A percentile compares a stretch with the other conserved stretches of the same genome.
Evolutionary conservation across 164 flowering plant genomes (phyloP).

Genomic region (Berberis vulgaris): DNA sequence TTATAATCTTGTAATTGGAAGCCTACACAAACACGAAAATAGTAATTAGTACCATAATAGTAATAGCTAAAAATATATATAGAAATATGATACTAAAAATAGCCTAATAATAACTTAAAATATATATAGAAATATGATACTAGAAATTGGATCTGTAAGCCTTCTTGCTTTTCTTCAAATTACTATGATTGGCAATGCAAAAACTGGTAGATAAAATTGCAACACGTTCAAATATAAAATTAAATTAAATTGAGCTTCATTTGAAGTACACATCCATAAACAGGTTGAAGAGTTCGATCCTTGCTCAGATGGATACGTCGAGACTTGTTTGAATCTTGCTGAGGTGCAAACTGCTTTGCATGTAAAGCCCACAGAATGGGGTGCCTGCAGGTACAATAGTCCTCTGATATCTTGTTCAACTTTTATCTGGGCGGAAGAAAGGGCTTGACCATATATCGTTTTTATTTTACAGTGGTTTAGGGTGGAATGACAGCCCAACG

Average conservation of each 20-base stretch:
- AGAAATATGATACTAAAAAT: no score
- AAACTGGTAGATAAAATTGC: neutral
- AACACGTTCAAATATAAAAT: neutral
- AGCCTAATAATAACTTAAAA: no score
- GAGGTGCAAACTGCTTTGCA: conserved; percentile 35
- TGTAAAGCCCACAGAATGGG: conserved; percentile 21
- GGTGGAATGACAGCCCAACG: conserved; percentile 26
- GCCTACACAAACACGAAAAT: no score
- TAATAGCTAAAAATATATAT: no score
- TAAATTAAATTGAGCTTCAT: neutral
- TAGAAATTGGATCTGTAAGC: no score
- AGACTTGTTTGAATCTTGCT: conserved; percentile 25
- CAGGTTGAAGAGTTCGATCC: conserved; percentile 30
- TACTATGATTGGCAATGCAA: neutral
- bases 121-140: no score
- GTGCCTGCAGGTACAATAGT: conserved; percentile 18
- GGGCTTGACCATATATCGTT: neutral
- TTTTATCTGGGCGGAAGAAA: no score
- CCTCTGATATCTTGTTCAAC: neutral
- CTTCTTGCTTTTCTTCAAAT: neutral
- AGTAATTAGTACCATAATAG: no score
- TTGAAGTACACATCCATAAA: neutral
- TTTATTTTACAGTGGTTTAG: neutral
- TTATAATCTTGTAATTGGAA: no score
- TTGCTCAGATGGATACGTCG: conserved; percentile 21